A percentile compares a stretch with the other conserved stretches of the same genome.
Evolutionary conservation across 805 yeast genomes (phyloP).

Genomic region (Wickerhamomyces sydowiorum): DNA sequence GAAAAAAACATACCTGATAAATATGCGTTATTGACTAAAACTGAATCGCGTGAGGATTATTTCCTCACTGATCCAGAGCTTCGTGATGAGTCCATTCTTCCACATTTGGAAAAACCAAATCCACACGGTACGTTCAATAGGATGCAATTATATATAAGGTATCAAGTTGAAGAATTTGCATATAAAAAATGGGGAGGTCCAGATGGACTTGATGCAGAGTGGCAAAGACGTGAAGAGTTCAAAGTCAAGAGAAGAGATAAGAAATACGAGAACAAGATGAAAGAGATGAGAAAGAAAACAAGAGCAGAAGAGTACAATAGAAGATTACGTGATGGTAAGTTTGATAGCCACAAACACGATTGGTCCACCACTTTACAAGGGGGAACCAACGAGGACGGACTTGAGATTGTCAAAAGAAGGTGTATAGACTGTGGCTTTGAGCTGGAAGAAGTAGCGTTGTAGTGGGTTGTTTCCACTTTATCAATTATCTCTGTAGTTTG

Average conservation of each 20-base stretch:
- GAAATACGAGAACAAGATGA: conserved; percentile 69
- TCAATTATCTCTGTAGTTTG: not conserved
- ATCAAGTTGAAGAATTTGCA: conserved; percentile 91
- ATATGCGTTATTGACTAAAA: conserved; percentile 85
- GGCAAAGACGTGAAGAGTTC: conserved; percentile 74
- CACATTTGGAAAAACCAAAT: conserved; percentile 82
- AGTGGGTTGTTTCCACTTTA: not conserved
- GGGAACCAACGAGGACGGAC: conserved; percentile 36
- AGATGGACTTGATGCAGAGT: conserved; percentile 87
- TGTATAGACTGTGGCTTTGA: conserved; percentile 83
- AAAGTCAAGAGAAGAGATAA: conserved; percentile 71
- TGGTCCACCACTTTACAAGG: conserved; percentile 57
- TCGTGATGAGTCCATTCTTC: conserved; percentile 59
- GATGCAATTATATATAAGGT: conserved; percentile 88
- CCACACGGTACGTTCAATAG: conserved; percentile 87
- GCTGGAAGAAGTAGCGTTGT: conserved; percentile 58
- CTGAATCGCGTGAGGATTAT: conserved; percentile 92
- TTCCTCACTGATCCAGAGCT: conserved; percentile 91
- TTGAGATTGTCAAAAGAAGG: conserved; percentile 44
- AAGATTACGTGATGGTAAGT: conserved; percentile 52
- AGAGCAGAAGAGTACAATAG: conserved; percentile 88
- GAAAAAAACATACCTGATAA: conserved; percentile 73
- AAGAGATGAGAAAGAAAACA: conserved; percentile 85
- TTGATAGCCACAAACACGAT: conserved; percentile 64
- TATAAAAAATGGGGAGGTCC: conserved; percentile 92